Evolutionary conservation across 306 rosid genomes (phyloP).

Genomic region (Mucuna pruriens): DNA sequence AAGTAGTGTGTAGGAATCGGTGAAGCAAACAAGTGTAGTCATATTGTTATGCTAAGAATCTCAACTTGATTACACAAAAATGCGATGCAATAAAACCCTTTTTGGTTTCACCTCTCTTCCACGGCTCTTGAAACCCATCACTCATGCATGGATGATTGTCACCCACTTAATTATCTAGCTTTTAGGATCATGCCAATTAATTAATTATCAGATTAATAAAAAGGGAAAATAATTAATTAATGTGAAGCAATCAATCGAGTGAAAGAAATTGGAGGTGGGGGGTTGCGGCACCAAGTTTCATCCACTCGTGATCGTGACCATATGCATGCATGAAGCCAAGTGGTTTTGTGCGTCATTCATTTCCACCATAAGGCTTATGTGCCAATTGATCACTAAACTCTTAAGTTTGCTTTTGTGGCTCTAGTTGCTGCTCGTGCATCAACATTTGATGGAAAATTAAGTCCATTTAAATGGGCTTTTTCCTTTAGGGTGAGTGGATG

Average conservation of each 20-base stretch:
- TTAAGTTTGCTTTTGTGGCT: slow-evolving; percentile 5
- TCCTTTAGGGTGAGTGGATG: slow-evolving; percentile 25
- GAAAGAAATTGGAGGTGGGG: neutral
- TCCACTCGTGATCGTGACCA: neutral
- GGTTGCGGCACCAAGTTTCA: neutral
- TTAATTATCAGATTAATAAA: neutral
- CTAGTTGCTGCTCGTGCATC: neutral
- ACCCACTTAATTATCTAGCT: neutral
- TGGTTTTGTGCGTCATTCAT: slow-evolving; percentile 18
- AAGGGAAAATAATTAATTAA: neutral
- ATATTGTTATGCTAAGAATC: neutral
- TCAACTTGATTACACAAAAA: neutral
- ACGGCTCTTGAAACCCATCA: neutral
- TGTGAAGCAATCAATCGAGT: neutral
- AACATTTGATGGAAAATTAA: neutral
- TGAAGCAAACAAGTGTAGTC: neutral
- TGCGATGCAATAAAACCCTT: neutral
- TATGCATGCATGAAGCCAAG: slow-evolving; percentile 18
- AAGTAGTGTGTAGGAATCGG: too few species aligned
- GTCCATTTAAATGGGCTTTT: neutral
- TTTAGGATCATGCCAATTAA: neutral
- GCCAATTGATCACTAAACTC: neutral
- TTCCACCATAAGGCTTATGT: slow-evolving; percentile 20
- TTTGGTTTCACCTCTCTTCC: neutral
- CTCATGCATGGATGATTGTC: neutral